Conservation (phyloP, 192 early-diverging fungal genomes). For the Borealophlyctis nickersoniae region DNA sequence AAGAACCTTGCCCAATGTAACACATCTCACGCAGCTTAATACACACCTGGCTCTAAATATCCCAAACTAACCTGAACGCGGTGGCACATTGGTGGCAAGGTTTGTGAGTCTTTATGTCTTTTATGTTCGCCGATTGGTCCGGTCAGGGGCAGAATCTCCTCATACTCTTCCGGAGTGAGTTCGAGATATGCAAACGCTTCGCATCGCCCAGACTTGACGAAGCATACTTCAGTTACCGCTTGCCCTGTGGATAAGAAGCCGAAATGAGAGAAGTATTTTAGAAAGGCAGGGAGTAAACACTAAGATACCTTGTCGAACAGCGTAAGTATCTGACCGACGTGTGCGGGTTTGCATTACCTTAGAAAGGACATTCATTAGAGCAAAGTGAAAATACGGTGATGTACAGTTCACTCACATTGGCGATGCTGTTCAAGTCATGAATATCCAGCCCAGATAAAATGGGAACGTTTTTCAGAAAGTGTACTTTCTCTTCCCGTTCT, state of each 20-base stretch:
- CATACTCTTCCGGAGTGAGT: neutral
- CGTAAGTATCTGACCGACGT: neutral
- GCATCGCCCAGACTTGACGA: slow-evolving; percentile 15
- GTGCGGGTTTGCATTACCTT: neutral
- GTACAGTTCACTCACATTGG: too few relatives aligned
- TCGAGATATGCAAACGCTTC: slow-evolving; percentile 4
- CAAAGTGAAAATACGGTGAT: too few relatives aligned
- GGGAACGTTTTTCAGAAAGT: slow-evolving; percentile 37
- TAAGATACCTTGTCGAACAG: too few relatives aligned
- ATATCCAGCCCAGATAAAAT: slow-evolving; percentile 13
- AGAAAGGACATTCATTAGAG: neutral
- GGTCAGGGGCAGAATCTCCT: neutral
- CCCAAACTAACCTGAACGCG: neutral
- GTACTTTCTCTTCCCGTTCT: slow-evolving; percentile 38
- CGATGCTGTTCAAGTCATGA: slow-evolving; percentile 19
- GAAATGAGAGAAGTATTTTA: neutral
- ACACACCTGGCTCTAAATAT: neutral
- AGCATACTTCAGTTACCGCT: slow-evolving; percentile 16
- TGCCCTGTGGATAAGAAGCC: slow-evolving; percentile 9
- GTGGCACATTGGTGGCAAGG: neutral
- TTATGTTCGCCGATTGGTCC: neutral
- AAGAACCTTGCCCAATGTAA: neutral
- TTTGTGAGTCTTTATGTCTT: neutral
- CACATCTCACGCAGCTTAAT: neutral
- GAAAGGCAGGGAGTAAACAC: neutral